Evolutionary conservation across 2,329 filamentous ascomycete genomes (phyloP).

Genomic region (Triangularia verruculosa): DNA sequence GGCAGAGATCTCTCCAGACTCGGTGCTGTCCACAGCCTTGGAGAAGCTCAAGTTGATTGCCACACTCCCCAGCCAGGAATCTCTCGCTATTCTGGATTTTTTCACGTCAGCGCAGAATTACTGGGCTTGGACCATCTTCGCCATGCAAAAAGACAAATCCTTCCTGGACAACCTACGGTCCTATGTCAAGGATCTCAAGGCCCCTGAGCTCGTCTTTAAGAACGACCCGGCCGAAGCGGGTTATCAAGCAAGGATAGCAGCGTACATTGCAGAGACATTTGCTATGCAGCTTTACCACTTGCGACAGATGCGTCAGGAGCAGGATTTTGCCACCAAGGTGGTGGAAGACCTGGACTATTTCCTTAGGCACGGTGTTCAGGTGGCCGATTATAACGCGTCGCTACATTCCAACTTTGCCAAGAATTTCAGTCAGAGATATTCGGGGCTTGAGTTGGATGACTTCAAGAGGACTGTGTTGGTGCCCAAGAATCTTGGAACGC

Average conservation of each 20-base stretch:
- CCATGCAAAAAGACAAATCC: constrained; percentile 67
- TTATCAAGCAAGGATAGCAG: constrained; percentile 68
- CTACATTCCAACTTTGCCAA: constrained; percentile 80
- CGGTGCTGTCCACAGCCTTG: constrained; percentile 73
- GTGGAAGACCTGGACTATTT: constrained; percentile 76
- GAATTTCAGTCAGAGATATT: constrained; percentile 79
- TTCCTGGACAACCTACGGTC: constrained; percentile 71
- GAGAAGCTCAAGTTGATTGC: constrained; percentile 65
- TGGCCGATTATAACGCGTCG: constrained; percentile 83
- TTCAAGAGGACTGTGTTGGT: constrained; percentile 75
- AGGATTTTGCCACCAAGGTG: constrained; percentile 65
- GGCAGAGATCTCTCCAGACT: constrained; percentile 49
- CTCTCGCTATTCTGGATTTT: constrained; percentile 78
- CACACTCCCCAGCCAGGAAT: constrained; percentile 60
- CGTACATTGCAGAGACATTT: constrained; percentile 81
- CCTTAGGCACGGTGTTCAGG: constrained; percentile 70
- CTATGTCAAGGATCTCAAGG: constrained; percentile 61
- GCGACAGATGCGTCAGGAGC: constrained; percentile 68
- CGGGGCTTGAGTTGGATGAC: constrained; percentile 67
- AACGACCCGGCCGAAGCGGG: constrained; percentile 56
- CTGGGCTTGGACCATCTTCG: constrained; percentile 91
- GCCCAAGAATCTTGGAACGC: constrained; percentile 63
- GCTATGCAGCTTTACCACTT: constrained; percentile 88
- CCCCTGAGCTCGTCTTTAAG: constrained; percentile 51
- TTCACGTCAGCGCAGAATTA: constrained; percentile 85